These are phyloP conservation scores for Chaetomium tenue DNA, from an alignment of 495 filamentous ascomycete genomes.

Conservation along the genomic window DNA sequence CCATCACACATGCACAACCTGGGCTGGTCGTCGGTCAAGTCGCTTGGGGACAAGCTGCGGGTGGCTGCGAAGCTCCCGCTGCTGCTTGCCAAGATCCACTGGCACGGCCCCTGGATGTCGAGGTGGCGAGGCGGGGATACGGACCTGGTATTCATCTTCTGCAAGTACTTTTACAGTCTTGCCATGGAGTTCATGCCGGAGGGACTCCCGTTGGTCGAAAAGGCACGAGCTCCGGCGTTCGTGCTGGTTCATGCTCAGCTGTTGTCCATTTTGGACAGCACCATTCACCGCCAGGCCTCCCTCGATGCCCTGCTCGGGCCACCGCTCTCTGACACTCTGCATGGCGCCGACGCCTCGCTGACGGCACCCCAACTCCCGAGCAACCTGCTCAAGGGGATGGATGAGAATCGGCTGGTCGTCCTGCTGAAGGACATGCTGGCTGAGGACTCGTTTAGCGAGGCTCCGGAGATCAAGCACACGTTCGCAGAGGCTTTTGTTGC, in stretches of 20 bases:
- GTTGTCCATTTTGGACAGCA: conserved; percentile 75
- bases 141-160: conserved; percentile 91
- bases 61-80: conserved; percentile 65
- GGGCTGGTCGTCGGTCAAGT: conserved; percentile 65
- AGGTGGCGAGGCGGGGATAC: conserved; percentile 90
- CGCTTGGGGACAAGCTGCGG: conserved; percentile 64
- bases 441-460: conserved; percentile 56
- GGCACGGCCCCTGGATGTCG: conserved; percentile 81
- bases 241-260: conserved; percentile 84
- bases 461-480: conserved; percentile 55
- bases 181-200: conserved; percentile 74
- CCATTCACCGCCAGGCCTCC: conserved; percentile 68
- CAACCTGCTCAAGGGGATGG: conserved; percentile 80
- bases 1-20: conserved; percentile 68
- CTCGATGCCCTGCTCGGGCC: conserved; percentile 55
- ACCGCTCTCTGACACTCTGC: conserved; percentile 73
- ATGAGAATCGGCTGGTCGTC: conserved; percentile 86
- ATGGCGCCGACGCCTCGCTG: conserved; percentile 69
- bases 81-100: conserved; percentile 68
- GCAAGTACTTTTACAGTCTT: conserved; percentile 85
- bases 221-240: conserved; percentile 74
- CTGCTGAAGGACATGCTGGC: conserved; percentile 82
- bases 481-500: conserved; percentile 78
- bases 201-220: conserved; percentile 57
- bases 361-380: conserved; percentile 49